Conservation (phyloP, 352 stramenopile genomes). For the Phytopythium vexans region DNA sequence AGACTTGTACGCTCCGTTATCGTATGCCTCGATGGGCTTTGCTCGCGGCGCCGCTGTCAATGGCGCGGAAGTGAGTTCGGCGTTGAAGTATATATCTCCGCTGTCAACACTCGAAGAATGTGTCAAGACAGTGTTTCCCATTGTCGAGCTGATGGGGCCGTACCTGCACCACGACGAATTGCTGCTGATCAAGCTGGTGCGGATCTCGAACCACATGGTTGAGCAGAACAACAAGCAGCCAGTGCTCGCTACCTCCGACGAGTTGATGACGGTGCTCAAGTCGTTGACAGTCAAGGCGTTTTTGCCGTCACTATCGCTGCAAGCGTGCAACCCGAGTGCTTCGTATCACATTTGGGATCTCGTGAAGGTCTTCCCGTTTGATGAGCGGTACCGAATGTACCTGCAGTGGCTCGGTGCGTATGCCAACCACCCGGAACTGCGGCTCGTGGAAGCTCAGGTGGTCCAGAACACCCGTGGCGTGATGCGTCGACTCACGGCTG, state of each 20-base stretch:
- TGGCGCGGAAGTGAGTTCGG: too few relatives aligned
- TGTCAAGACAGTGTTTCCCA: slow-evolving; percentile 42
- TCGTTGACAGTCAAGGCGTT: slow-evolving; percentile 58
- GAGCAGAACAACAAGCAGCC: slow-evolving; percentile 32
- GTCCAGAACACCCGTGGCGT: slow-evolving; percentile 68
- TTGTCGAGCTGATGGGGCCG: slow-evolving; percentile 61
- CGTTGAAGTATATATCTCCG: slow-evolving; percentile 21
- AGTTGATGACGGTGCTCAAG: slow-evolving; percentile 35
- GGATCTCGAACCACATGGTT: slow-evolving; percentile 52
- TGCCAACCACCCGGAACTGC: slow-evolving; percentile 46
- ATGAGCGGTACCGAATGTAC: slow-evolving; percentile 81
- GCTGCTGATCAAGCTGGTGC: slow-evolving; percentile 72
- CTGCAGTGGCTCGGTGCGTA: slow-evolving; percentile 75
- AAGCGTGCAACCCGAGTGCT: slow-evolving; percentile 71
- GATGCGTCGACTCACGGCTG: slow-evolving; percentile 79
- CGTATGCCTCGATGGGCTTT: slow-evolving; percentile 36
- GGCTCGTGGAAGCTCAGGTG: slow-evolving; percentile 64
- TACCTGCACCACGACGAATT: slow-evolving; percentile 70
- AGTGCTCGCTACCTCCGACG: slow-evolving; percentile 7
- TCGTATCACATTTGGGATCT: slow-evolving; percentile 84
- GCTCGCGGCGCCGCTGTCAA: slow-evolving; percentile 16
- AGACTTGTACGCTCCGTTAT: slow-evolving; percentile 53
- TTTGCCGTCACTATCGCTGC: slow-evolving; percentile 69
- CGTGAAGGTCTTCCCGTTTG: slow-evolving; percentile 70
- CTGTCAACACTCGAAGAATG: slow-evolving; percentile 41